Evolutionary conservation across 495 filamentous ascomycete species (phyloP).

Genomic region (Cercophora sp.): DNA sequence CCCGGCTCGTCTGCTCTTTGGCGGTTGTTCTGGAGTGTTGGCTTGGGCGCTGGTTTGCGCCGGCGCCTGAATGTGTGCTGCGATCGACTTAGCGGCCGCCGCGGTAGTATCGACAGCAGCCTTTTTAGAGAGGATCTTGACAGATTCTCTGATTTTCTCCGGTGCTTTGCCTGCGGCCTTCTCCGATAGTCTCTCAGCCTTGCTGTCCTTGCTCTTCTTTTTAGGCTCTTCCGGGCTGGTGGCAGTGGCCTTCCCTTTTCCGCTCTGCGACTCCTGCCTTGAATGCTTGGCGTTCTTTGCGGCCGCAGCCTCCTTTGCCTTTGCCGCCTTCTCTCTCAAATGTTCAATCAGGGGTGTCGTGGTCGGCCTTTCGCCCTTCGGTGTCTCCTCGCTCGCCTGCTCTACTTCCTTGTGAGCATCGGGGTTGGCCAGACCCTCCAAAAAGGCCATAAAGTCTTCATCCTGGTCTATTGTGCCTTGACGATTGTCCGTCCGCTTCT

Average conservation of each 20-base stretch:
- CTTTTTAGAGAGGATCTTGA: slow-evolving; percentile 75
- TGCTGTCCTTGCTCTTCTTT: slow-evolving; percentile 38
- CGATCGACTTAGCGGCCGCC: slow-evolving; percentile 39
- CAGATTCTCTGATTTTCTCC: slow-evolving; percentile 62
- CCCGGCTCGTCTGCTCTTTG: slow-evolving; percentile 59
- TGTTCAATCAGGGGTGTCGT: slow-evolving; percentile 89
- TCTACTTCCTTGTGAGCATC: slow-evolving; percentile 47
- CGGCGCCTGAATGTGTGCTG: slow-evolving; percentile 30
- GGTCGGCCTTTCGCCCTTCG: slow-evolving; percentile 60
- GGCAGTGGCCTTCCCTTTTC: slow-evolving; percentile 50
- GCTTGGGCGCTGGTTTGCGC: slow-evolving; percentile 12
- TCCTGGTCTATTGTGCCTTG: slow-evolving; percentile 96
- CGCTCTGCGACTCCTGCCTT: slow-evolving; percentile 40
- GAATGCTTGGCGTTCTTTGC: slow-evolving; percentile 47
- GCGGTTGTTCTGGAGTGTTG: slow-evolving; percentile 26
- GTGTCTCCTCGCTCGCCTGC: slow-evolving; percentile 47
- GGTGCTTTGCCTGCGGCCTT: slow-evolving; percentile 45
- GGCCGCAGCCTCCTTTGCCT: slow-evolving; percentile 63
- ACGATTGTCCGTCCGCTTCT: slow-evolving; percentile 72
- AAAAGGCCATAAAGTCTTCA: slow-evolving; percentile 87
- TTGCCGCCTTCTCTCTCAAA: slow-evolving; percentile 82
- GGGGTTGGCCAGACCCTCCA: slow-evolving; percentile 80
- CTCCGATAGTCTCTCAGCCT: slow-evolving; percentile 58
- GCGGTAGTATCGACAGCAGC: slow-evolving; percentile 50
- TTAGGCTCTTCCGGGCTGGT: slow-evolving; percentile 47